Percentiles rank a stretch among this genome's conserved stretches.
Conservation (phyloP, 2,329 filamentous ascomycete genomes). For the Escovopsis weberi region DNA sequence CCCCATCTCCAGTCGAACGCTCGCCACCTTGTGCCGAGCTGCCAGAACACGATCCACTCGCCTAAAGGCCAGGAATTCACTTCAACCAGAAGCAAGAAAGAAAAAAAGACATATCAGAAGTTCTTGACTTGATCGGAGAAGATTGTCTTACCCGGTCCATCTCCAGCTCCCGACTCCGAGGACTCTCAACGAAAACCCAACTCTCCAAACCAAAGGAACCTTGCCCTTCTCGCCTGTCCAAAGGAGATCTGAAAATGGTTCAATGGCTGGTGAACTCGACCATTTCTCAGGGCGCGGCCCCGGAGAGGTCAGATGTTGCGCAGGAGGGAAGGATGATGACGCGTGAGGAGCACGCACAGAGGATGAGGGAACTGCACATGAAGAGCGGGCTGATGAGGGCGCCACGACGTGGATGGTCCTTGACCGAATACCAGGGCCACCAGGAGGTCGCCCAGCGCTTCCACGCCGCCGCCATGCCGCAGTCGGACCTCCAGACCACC, state of each 20-base stretch:
- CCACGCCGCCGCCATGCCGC: conserved; percentile 10
- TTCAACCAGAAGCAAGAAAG: too few relatives aligned
- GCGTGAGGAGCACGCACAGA: conserved; percentile 27
- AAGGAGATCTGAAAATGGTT: conserved; percentile 13
- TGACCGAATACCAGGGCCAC: conserved; percentile 28
- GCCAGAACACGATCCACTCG: too few relatives aligned
- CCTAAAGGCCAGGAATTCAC: too few relatives aligned
- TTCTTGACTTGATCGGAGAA: too few relatives aligned
- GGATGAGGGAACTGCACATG: conserved; percentile 23
- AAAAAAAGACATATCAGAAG: too few relatives aligned
- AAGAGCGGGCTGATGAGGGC: conserved; percentile 22
- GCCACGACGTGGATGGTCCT: conserved; percentile 32
- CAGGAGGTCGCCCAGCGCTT: conserved; percentile 10
- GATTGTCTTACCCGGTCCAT: not conserved
- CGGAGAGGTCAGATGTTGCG: conserved; percentile 5
- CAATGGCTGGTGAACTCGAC: conserved; percentile 17
- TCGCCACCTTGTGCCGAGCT: not conserved
- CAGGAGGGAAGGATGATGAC: conserved; percentile 14
- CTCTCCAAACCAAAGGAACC: not conserved
- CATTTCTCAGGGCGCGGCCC: conserved; percentile 13
- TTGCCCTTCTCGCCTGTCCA: too few relatives aligned
- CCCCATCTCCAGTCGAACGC: not conserved
- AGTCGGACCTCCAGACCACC: conserved; percentile 14
- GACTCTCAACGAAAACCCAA: not conserved
- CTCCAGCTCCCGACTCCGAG: not conserved